Conservation (phyloP, 2,329 filamentous ascomycete genomes). For the Sporothrix protearum region DNA sequence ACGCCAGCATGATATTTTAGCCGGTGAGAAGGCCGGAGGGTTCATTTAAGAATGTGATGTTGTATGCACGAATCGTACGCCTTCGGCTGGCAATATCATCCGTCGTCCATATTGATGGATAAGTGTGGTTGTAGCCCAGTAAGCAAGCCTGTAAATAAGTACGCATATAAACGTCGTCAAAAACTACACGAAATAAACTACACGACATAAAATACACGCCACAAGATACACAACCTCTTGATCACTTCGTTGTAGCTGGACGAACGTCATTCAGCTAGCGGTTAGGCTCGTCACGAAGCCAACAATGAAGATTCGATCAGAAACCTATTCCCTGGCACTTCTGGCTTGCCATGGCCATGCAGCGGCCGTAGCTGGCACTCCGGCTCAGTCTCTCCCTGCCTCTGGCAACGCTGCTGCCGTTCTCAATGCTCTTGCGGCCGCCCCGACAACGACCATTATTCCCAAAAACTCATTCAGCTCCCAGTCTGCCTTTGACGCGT, state of each 20-base stretch:
- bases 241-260: not conserved
- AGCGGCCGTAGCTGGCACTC: not conserved
- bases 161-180: not conserved
- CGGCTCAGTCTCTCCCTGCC: not conserved
- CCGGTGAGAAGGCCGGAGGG: not conserved
- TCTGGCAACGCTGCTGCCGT: too few relatives aligned
- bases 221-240: not conserved
- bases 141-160: not conserved
- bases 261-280: not conserved
- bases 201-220: too few relatives aligned
- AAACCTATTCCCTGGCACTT: not conserved
- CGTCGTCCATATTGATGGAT: not conserved
- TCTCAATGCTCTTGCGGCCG: not conserved
- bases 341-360: not conserved
- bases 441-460: conserved; percentile 38
- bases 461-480: conserved; percentile 40
- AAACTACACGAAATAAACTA: too few relatives aligned
- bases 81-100: not conserved
- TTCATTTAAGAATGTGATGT: not conserved
- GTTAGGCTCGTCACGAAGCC: not conserved
- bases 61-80: not conserved
- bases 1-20: not conserved
- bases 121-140: not conserved
- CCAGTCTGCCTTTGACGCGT: conserved; percentile 39
- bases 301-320: not conserved